Base-by-base conservation (phyloP, 2,329 filamentous ascomycete genomes). In the Cadophora gregata region DNA sequence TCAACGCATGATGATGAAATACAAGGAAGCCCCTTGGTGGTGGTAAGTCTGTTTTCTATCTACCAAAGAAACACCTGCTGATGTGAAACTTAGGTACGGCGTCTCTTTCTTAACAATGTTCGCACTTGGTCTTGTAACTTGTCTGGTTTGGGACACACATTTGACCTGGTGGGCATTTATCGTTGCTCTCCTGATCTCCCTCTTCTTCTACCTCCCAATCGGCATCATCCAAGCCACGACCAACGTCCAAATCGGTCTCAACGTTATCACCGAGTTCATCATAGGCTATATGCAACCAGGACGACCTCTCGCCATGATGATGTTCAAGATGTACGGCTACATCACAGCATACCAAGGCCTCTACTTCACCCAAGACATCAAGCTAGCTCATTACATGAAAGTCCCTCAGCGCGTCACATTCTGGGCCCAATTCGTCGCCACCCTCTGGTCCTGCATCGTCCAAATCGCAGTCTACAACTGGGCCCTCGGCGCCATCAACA, bases 301-400 rank as follows among this genome's bases (percentile, higher is more conserved):
- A 14, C 84, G 84, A 4, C 90, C 90, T 1, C 81, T 93, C 67
- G 89, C 89, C 47, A 90, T 92, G 86, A 93, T 93, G 89, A 84
- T 92, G 81, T 92, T 92, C 81, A 92, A 92, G 78, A 91, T 88
- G 69, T 92, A 90, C 73, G 88, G 78, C 31, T 83, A 83, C 71
- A 83, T 84, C 74, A 77, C 81, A 56, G 79, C 80, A 59, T 80
- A 77, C 65, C 82, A 84, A 69, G 82, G 80, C 2, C 78, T 84
- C n/a, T 78, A 77, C 12, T 84, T 83, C 70, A 78, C 81, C 0
- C 78, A 79, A 19, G 83, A 85, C 69, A 79, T 85, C 72, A 86
- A 86, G 71, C 77, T 86, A 19, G 84, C 82, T 8, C 81, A 83
- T 70, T 83, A 83, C 71, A 83, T 86, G 80, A 86, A 85, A 73